Evolutionary conservation across 2,329 filamentous ascomycete species (phyloP), one percentile per base, ranked within the genome.

Genomic region (Immersiporthe knoxdaviesiana): DNA sequence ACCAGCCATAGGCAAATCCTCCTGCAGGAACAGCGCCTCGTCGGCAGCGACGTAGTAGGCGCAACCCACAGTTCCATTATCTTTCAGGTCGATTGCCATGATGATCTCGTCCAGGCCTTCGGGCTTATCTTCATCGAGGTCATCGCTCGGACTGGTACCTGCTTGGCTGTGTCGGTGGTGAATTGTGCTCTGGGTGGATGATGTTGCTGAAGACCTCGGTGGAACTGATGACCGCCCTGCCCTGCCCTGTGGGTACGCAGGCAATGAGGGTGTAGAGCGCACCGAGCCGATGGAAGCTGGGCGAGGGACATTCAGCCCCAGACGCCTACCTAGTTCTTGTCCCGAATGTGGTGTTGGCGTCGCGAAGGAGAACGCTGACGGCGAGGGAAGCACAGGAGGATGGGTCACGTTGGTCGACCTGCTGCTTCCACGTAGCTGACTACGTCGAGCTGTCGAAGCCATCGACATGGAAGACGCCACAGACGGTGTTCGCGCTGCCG

Each of bases 41-140:
- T 93, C 88, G 35, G 85, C 81, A 7, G 90, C 89, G 61, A 90
- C 83, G 76, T 95, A 97, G 76, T 95, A 97, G 60, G 92, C 91
- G 77, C 94, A 97, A 0, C 95, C 95, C 24, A 97, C 84, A 0
- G 86, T 89, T 0, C 87, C 89, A 39, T 87, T 85, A n/a, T 90
- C 86, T 71, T 86, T 88, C 77, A 95, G 84, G 69, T 97, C 90
- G 32, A 97, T 82, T 0, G 93, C 92, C 88, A 97, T 92, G 69
- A 97, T 86, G 35, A 93, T 80, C 76, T 96, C 92, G 68, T 87
- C 86, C 50, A 89, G 76, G 0, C 81, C 77, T 21, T 76, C 74
- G 3, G 65, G 56, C 3, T 74, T 71, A 30, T 72, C 71, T 14
- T 71, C 68, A 70, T 72, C 35, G 61, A 72, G 18, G 39, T 21